Evolutionary conservation across 176 grass and related monocot species (phyloP).

Genomic region (Coix lacrymajobi): DNA sequence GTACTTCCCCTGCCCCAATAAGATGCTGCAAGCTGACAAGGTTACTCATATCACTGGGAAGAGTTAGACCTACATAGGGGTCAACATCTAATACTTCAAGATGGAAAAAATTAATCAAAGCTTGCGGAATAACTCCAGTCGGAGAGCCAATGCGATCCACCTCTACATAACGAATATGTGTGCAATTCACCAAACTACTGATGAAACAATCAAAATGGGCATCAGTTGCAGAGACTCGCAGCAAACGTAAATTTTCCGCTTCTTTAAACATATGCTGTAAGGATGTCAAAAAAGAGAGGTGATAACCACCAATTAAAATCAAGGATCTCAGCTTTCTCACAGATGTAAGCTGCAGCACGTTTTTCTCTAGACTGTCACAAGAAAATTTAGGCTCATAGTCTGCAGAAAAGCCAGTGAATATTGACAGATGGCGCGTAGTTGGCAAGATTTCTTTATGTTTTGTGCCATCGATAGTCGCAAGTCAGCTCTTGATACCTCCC

Average conservation of each 20-base stretch:
- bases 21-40: constrained; percentile 47
- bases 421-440: constrained; percentile 2
- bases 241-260: neutral
- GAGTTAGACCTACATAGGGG: neutral
- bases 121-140: neutral
- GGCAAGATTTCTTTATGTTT: neutral
- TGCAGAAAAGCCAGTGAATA: neutral
- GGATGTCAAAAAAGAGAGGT: neutral
- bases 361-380: neutral
- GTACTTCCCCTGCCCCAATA: neutral
- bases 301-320: neutral
- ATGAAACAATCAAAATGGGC: neutral
- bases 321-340: neutral
- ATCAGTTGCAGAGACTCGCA: neutral
- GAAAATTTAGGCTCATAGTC: neutral
- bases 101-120: constrained; percentile 17
- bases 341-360: neutral
- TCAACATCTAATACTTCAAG: constrained; percentile 36
- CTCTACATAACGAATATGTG: neutral
- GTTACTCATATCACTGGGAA: constrained; percentile 26
- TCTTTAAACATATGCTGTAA: neutral
- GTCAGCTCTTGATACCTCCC: neutral
- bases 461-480: neutral
- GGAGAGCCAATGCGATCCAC: neutral
- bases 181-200: neutral